Base-by-base conservation (phyloP, 2,329 filamentous ascomycete species). In the Fonsecaea nubica region DNA sequence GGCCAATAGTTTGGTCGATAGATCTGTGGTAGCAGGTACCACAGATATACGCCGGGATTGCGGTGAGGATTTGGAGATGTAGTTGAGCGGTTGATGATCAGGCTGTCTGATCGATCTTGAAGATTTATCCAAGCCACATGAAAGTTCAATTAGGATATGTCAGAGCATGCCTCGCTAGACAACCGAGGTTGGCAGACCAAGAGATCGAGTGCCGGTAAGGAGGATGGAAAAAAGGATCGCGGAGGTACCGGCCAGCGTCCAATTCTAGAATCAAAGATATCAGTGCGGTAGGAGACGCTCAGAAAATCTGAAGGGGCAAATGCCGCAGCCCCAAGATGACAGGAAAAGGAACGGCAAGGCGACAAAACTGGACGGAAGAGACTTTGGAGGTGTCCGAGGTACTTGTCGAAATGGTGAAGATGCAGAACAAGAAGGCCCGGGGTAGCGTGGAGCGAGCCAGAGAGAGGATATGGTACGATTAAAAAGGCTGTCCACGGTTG, bases 41-140 rank as follows among this genome's bases (percentile, higher is more conserved):
- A 10, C 58, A 48, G 58, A 61, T 52, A 53, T 40, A 10, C 35
- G 48, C 58, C 8, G 45, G 63, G 56, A 57, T 48, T 30, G 63
- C 57, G 52, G 63, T 65, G 57, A 65, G 61, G 63, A 38, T 50
- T 30, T 62, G 56, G 13, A 13, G 55, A 53, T 63, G 60, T 50
- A 63, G 63, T 65, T 59, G 63, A 60, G 50, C 42, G 40, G 48
- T 45, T 53, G 45, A 61, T 40, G 55, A 53, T 60, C 63, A 45
- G 55, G 57, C 55, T 65, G 54, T 64, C n/a, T 54, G 8, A 65
- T 45, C 63, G 45, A 65, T 58, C 36, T 42, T 57, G 32, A 25
- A 61, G n/a, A n/a, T 58, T 62, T 62, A 62, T 45, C 38, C 57
- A 54, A 62, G 58, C 21, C 54, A 62, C 63, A 65, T 58, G 63